A percentile compares a stretch with the other conserved stretches of the same genome.
Evolutionary conservation across 345 rosid species (phyloP).

Genomic region (Boechera retrofracta): DNA sequence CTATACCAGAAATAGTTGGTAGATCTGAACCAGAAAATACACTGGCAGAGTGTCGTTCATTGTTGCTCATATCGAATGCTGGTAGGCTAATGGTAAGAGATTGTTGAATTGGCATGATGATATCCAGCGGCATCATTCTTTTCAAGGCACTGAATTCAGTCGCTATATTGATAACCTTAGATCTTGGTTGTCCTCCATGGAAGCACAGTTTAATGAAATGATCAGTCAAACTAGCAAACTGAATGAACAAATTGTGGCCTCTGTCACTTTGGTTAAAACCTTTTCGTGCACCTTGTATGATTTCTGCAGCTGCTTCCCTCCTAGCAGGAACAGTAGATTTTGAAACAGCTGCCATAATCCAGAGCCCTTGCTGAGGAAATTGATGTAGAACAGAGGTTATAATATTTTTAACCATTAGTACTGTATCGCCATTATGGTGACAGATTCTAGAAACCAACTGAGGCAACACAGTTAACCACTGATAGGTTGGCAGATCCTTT

Average conservation of each 20-base stretch:
- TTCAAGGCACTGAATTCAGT: conserved; percentile 97
- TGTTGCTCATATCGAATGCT: conserved; percentile 55
- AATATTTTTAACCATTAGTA: conserved; percentile 74
- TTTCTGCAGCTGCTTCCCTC: conserved; percentile 92
- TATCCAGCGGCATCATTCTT: conserved; percentile 95
- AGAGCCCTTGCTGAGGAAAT: conserved; percentile 92
- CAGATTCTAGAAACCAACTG: conserved; percentile 97
- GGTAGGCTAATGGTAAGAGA: conserved; percentile 91
- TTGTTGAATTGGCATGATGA: conserved; percentile 91
- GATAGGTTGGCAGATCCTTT: conserved; percentile 95
- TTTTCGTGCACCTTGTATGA: conserved; percentile 86
- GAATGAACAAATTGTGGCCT: conserved; percentile 76
- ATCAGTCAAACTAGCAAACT: conserved; percentile 89
- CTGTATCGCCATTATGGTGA: conserved; percentile 91
- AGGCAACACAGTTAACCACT: conserved; percentile 94
- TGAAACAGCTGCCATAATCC: conserved; percentile 98
- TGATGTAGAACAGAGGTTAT: conserved; percentile 83
- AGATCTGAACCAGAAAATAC: conserved; percentile 78
- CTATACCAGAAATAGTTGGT: conserved; percentile 85
- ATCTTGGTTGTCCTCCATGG: conserved; percentile 84
- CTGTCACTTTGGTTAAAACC: conserved; percentile 72
- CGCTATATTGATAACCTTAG: conserved; percentile 78
- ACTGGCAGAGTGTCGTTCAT: conserved; percentile 60
- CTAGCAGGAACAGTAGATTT: conserved; percentile 95
- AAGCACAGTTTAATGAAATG: conserved; percentile 89